Conservation (phyloP, 1,284 basidiomycete genomes). For the Trichosporon sp. region DNA sequence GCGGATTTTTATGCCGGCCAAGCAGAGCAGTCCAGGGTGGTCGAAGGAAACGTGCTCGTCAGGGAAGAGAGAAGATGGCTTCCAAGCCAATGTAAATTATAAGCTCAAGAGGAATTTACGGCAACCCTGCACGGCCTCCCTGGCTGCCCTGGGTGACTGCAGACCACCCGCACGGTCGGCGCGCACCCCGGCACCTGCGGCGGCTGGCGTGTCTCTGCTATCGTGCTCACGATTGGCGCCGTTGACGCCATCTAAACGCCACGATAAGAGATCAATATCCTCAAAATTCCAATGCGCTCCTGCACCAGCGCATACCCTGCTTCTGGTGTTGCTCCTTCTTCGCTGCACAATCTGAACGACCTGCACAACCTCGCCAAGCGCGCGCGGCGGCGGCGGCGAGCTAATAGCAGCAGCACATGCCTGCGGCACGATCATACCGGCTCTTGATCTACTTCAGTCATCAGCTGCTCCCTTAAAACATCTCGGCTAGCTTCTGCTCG, state of each 20-base stretch:
- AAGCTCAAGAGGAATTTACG: background rate
- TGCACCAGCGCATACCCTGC: background rate
- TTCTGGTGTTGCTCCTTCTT: background rate
- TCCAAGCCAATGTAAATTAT: background rate
- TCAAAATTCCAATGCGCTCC: background rate
- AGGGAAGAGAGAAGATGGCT: background rate
- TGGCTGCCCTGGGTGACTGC: background rate
- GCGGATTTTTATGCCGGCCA: too few relatives aligned
- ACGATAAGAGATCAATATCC: background rate
- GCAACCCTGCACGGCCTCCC: background rate
- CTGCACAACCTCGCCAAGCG: background rate
- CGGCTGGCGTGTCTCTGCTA: background rate
- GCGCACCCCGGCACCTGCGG: background rate
- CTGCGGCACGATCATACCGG: background rate
- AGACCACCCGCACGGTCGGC: background rate
- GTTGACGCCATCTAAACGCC: constrained; percentile 4
- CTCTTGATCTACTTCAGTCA: background rate
- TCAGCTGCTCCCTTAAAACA: background rate
- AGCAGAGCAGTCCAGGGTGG: background rate
- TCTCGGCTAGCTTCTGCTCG: background rate
- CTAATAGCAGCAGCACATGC: too few relatives aligned
- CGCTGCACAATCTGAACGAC: background rate
- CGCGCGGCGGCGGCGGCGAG: background rate
- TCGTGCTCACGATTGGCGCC: background rate
- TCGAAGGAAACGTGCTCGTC: background rate